These are phyloP conservation scores for Populus hybrid DNA, from an alignment of 441 rosid genomes.

Conservation along the genomic window DNA sequence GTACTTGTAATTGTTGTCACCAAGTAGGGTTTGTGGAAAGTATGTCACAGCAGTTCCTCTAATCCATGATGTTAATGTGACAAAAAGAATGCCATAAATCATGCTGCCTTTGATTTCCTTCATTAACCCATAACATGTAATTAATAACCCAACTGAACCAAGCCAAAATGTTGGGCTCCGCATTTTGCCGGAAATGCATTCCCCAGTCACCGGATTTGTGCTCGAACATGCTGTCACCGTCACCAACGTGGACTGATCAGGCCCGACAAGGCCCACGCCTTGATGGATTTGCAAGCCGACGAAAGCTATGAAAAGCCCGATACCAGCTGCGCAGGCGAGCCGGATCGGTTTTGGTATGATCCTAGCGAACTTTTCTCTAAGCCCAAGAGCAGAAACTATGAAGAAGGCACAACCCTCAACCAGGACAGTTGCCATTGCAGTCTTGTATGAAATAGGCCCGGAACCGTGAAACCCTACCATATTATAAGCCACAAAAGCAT, in stretches of 20 bases:
- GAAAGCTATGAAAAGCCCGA: conserved; percentile 82
- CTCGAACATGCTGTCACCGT: conserved; percentile 61
- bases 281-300: conserved; percentile 74
- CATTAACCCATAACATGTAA: conserved; percentile 65
- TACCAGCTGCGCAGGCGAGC: conserved; percentile 64
- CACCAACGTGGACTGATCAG: conserved; percentile 66
- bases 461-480: conserved; percentile 81
- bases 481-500: conserved; percentile 80
- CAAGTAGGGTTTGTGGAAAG: conserved; percentile 56
- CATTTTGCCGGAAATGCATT: conserved; percentile 62
- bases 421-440: conserved; percentile 66
- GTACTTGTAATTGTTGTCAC: conserved; percentile 57
- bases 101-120: conserved; percentile 75
- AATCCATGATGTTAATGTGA: conserved; percentile 76
- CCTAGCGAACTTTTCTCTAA: conserved; percentile 62
- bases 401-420: conserved; percentile 68
- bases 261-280: conserved; percentile 79
- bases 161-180: conserved; percentile 82
- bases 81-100: conserved; percentile 69
- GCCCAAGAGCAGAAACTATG: conserved; percentile 52
- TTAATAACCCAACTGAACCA: conserved; percentile 57
- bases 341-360: conserved; percentile 62
- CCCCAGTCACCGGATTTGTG: conserved; percentile 50
- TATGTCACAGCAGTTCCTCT: conserved; percentile 63
- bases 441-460: conserved; percentile 61